Base-by-base conservation (phyloP, 2,329 filamentous ascomycete genomes). In the Fusarium azukiicola region DNA sequence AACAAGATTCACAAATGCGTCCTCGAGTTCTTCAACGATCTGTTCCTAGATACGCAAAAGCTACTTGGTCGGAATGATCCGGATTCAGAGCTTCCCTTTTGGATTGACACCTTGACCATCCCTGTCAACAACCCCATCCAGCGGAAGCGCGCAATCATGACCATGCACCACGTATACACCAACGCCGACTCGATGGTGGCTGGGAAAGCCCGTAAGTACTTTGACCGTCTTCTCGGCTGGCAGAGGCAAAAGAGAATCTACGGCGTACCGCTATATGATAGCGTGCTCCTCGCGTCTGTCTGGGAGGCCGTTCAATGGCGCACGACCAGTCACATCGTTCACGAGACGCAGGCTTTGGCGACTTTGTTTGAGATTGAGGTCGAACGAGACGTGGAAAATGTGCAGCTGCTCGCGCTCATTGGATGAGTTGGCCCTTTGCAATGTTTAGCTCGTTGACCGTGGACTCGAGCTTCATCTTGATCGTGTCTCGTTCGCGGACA, bases 221-320 rank as follows among this genome's bases (percentile, higher is more conserved):
- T 64, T 44, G 58, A 63, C 23, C 16, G 58, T 1, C 27, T 44
- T 16, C 58, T 64, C 14, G 58, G 58, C 6, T 46, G 58, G 58
- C n/a, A 46, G 40, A 42, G 40, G 16, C n/a, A 64, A 16, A 64
- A 64, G 58, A 64, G 58, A 23, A 44, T 46, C 40, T 64, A 44
- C 58, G 58, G 58, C n/a, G 58, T 64, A 10, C 58, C 58, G 9
- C 23, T 64, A 6, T 44, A 64, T 19, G 40, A 64, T n/a, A 64
- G 38, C 38, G 58, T 63, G n/a, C 40, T 64, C 10, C 58, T 44
- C 27, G 58, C 58, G 5, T 64, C 58, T 9, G 40, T 64, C 11
- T 64, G 58, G 23, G 58, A 64, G n/a, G 58, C 58, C 38, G 58
- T 64, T 16, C 58, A 64, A 17, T 64, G 40, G 40, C 58, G 40